Evolutionary conservation across 345 rosid genomes (phyloP).

Genomic region (Gossypium stocksii): DNA sequence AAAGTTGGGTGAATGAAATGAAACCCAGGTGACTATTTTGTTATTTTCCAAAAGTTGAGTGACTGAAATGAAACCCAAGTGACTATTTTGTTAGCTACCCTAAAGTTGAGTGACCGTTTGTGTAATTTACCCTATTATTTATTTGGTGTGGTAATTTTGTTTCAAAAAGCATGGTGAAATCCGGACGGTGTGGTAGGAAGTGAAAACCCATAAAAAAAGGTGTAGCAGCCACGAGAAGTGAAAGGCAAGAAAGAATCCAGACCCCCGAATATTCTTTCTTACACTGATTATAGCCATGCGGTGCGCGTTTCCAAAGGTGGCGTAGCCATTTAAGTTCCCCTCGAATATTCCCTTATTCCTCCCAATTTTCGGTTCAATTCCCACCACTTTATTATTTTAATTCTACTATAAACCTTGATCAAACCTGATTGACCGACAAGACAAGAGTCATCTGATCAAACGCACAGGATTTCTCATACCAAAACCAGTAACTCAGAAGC

Average conservation of each 20-base stretch:
- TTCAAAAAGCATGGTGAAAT: no score
- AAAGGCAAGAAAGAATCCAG: neutral
- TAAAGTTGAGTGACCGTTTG: no score
- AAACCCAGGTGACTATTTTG: no score
- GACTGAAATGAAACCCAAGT: no score
- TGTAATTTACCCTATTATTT: no score
- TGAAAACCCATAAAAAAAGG: neutral
- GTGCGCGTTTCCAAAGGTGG: neutral
- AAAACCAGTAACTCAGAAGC: neutral
- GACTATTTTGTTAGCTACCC: no score
- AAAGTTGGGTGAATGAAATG: no score
- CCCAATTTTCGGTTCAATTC: neutral
- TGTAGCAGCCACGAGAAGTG: neutral
- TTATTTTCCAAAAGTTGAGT: no score
- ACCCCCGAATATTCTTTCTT: conserved; percentile 1
- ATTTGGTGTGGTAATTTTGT: no score
- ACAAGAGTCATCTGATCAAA: neutral
- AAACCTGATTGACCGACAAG: neutral
- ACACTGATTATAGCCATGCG: neutral
- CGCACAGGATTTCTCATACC: neutral
- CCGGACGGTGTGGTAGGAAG: no score
- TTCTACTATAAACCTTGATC: neutral
- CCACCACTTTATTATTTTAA: neutral
- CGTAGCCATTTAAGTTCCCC: neutral
- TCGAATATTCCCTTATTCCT: conserved; percentile 9